A percentile compares a stretch with the other conserved stretches of the same genome.
phyloP scores from a whole-genome alignment of 345 rosid genomes.

The Eucalyptus leucophloia region DNA sequence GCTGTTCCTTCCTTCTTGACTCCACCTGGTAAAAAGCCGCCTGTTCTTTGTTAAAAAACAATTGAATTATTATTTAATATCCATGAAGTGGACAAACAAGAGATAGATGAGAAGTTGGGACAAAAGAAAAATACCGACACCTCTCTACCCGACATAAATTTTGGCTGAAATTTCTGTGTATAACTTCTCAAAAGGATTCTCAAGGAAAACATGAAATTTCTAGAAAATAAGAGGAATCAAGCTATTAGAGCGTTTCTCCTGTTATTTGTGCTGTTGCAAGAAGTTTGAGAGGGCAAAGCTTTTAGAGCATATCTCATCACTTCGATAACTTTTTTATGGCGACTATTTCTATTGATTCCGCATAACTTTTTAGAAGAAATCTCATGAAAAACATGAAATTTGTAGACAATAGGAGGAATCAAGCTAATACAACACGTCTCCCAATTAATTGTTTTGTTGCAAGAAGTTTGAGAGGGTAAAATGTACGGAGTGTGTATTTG shows the following conservation, averaged over 20 bases:
- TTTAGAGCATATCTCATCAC: no score
- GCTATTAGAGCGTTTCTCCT: no score
- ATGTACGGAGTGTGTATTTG: background rate
- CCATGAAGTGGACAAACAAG: background rate
- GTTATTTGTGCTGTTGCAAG: no score
- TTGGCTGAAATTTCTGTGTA: background rate
- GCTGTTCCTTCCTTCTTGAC: background rate
- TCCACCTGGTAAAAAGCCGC: background rate
- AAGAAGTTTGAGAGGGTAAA: background rate
- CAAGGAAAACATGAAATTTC: background rate
- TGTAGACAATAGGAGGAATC: no score
- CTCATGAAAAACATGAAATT: no score
- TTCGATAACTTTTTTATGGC: no score
- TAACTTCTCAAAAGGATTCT: background rate
- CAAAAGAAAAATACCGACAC: background rate
- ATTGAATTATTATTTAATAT: no score
- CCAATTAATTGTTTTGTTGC: no score
- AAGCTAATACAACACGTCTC: background rate
- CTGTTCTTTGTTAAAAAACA: background rate
- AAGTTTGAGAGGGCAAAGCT: no score
- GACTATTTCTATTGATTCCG: no score
- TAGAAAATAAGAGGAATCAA: background rate
- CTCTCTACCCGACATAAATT: background rate
- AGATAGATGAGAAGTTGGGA: background rate
- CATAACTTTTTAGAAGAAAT: no score